A percentile compares a stretch with the other conserved stretches of the same genome.
Evolutionary conservation across 2,329 filamentous ascomycete species (phyloP).

Genomic region (Ceratocystis eucalypticola): DNA sequence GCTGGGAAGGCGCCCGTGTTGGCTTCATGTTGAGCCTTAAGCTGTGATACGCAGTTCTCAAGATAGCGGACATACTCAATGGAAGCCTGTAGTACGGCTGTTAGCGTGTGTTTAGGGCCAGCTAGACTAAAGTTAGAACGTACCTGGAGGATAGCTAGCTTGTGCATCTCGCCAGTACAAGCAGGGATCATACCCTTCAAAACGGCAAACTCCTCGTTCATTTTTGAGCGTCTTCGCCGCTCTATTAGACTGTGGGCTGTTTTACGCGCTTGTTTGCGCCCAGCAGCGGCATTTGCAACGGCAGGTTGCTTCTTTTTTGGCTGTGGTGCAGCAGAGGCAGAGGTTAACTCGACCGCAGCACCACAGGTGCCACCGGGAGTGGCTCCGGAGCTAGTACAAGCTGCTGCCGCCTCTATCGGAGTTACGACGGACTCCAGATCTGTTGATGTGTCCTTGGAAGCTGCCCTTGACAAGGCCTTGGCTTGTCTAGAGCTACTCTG

Average conservation of each 20-base stretch:
- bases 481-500: constrained; percentile 14
- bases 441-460: constrained; percentile 14
- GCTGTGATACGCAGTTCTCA: constrained; percentile 69
- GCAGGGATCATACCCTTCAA: constrained; percentile 93
- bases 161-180: constrained; percentile 96
- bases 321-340: constrained; percentile 9
- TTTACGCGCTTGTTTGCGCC: constrained; percentile 89
- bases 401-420: constrained; percentile 3
- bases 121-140: constrained; percentile 22
- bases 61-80: constrained; percentile 95
- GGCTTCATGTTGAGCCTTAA: constrained; percentile 48
- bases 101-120: constrained; percentile 7
- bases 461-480: not conserved
- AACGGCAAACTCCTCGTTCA: constrained; percentile 95
- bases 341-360: not conserved
- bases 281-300: constrained; percentile 59
- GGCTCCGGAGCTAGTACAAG: not conserved
- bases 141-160: constrained; percentile 87
- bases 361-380: too few species aligned
- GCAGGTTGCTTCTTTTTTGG: constrained; percentile 66
- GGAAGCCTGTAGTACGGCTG: constrained; percentile 49
- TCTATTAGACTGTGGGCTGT: constrained; percentile 95
- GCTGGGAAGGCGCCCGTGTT: constrained; percentile 21
- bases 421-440: not conserved
- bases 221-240: constrained; percentile 77